A percentile compares a stretch with the other conserved stretches of the same genome.
phyloP scores from a whole-genome alignment of 108 stramenopile species.

The Skeletonema costatum region DNA sequence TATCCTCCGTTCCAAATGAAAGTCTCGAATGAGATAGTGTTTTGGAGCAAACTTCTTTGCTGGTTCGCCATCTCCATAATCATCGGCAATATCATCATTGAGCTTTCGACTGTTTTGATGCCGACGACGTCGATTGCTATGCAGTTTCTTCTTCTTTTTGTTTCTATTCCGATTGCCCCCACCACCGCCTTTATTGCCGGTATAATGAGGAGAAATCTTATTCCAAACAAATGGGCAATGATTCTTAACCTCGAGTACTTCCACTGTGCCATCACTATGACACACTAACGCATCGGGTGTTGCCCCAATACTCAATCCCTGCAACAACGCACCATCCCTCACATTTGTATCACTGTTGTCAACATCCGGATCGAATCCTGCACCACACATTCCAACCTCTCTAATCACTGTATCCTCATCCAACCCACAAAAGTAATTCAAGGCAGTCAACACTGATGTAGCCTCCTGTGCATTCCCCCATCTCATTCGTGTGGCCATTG shows the following conservation, averaged over 20 bases:
- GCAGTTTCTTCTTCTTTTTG: neutral
- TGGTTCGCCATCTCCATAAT: neutral
- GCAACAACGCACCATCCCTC: constrained; percentile 22
- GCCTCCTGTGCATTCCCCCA: constrained; percentile 90
- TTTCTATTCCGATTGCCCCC: neutral
- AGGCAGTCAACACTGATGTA: constrained; percentile 75
- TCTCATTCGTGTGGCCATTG: constrained; percentile 64
- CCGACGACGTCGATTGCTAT: neutral
- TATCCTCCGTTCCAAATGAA: constrained; percentile 45
- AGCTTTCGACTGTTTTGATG: constrained; percentile 2
- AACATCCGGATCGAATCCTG: constrained; percentile 44
- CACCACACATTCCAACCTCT: constrained; percentile 90
- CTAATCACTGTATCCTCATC: constrained; percentile 51
- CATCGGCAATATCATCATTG: constrained; percentile 6
- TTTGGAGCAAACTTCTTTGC: constrained; percentile 1
- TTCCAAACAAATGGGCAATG: constrained; percentile 87
- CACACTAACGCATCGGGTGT: constrained; percentile 79
- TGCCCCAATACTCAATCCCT: constrained; percentile 67
- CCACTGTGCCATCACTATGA: constrained; percentile 70
- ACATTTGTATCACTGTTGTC: neutral
- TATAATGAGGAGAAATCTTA: constrained; percentile 7
- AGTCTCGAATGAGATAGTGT: constrained; percentile 31
- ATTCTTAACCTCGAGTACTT: constrained; percentile 89
- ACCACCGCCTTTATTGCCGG: neutral
- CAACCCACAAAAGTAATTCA: constrained; percentile 74